phyloP scores from a whole-genome alignment of 176 grass and related monocot genomes.

The Tillandsia leiboldiana region DNA sequence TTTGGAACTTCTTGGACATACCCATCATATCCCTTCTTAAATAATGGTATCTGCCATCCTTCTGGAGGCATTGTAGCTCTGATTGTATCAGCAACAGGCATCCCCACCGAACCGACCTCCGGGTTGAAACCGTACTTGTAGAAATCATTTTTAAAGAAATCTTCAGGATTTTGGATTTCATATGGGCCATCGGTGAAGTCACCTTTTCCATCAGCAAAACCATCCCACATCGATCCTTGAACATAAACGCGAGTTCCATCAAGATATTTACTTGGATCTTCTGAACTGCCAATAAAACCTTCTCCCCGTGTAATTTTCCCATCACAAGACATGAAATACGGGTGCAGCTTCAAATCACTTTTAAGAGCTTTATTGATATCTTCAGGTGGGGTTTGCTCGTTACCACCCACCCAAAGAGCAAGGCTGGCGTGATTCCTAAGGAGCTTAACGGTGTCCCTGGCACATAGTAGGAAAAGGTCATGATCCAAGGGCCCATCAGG shows the following conservation, averaged over 20 bases:
- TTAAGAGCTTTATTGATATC: slow-evolving; percentile 80
- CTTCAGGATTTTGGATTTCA: slow-evolving; percentile 87
- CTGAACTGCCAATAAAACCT: slow-evolving; percentile 24
- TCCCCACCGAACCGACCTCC: slow-evolving; percentile 77
- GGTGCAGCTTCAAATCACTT: slow-evolving; percentile 67
- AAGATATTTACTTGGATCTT: slow-evolving; percentile 83
- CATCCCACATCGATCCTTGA: slow-evolving; percentile 97
- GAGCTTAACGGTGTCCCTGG: slow-evolving; percentile 85
- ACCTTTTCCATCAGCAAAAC: slow-evolving; percentile 85
- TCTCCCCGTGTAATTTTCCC: slow-evolving; percentile 12
- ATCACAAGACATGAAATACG: slow-evolving; percentile 27
- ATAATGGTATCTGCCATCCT: slow-evolving; percentile 78
- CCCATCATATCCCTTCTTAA: slow-evolving; percentile 53
- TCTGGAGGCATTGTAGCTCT: slow-evolving; percentile 90
- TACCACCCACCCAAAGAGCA: slow-evolving; percentile 97
- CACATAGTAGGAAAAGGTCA: slow-evolving; percentile 88
- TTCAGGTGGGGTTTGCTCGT: slow-evolving; percentile 79
- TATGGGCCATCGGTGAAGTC: slow-evolving; percentile 82
- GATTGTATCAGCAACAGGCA: slow-evolving; percentile 88
- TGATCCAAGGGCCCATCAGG: slow-evolving; percentile 75
- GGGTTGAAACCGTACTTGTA: slow-evolving; percentile 92
- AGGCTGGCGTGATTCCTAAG: slow-evolving; percentile 89
- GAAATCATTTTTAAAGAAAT: slow-evolving; percentile 75
- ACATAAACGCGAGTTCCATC: slow-evolving; percentile 83
- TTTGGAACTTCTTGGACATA: slow-evolving; percentile 77